Base-by-base conservation (phyloP, 305 asterid genomes). In the Vinca major region DNA sequence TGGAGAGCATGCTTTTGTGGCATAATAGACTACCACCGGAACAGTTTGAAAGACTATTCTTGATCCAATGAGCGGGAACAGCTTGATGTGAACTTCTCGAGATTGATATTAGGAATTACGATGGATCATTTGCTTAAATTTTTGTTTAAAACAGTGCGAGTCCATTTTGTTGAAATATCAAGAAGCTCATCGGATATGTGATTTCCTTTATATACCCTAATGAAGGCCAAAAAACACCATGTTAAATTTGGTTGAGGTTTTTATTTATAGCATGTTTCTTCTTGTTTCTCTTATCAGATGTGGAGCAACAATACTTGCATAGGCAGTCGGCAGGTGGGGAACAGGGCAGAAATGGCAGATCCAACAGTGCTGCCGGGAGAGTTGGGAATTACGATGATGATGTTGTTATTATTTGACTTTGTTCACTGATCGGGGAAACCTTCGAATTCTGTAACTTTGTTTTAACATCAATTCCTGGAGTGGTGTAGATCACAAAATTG, bases 241-340 rank as follows among this genome's bases (percentile, higher is more conserved):
- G 1, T 53, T 17, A 0, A 17, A 53, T 53, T 58, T 2, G 39
- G 19, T 14, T 60, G 1, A 60, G 48, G 48, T 5, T 5, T 2
- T 58, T 36, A 58, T 36, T 61, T 61, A 37, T n/a, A 6, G 14
- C 57, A 26, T 52, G 49, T 37, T 63, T 64, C 56, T 33, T 56
- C 41, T 49, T 69, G 5, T 68, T 58, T 50, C 41, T 67, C 51
- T 58, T 64, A 58, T 75, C 83, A 87, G 92, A 84, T 62, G 86
- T 81, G 21, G 88, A 85, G 61, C 83, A 58, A 16, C 79, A 67
- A 19, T 60, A 51, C 33, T 50, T 49, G 71, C 80, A 51, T 50
- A 77, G 79, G 48, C 77, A 70, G 41, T 45, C 63, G 47, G 26
- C 40, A 36, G 40, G 75, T 61, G 72, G 73, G 78, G 69, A 60